phyloP scores from a whole-genome alignment of 345 rosid species.

The Draba incana region DNA sequence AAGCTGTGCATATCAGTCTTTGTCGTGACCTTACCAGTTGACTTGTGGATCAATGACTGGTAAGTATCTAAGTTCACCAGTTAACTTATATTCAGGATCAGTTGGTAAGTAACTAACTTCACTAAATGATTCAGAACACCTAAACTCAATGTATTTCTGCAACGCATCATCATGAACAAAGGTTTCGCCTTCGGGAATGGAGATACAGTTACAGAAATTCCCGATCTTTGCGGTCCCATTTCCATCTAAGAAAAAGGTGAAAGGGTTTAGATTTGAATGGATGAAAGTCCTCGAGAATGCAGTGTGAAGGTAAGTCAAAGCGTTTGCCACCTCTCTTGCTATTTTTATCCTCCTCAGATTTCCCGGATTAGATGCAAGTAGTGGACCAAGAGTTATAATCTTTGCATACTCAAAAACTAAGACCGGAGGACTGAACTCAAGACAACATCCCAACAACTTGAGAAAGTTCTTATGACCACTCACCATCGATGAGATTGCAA shows the following conservation, averaged over 20 bases:
- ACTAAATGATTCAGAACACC: too few species aligned
- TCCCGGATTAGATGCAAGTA: not conserved
- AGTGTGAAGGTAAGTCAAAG: conserved; percentile 38
- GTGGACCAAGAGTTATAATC: conserved; percentile 37
- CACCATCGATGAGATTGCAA: conserved; percentile 36
- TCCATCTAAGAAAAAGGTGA: too few species aligned
- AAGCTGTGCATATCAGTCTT: conserved; percentile 37
- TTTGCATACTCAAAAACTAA: conserved; percentile 37
- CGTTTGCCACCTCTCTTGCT: conserved; percentile 33
- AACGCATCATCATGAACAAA: too few species aligned
- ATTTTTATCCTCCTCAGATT: conserved; percentile 28
- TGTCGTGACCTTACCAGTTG: conserved; percentile 32
- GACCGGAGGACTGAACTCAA: conserved; percentile 34
- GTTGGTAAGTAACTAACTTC: too few species aligned
- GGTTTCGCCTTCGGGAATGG: too few species aligned
- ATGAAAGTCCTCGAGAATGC: too few species aligned
- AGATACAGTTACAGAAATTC: too few species aligned
- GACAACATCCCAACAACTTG: conserved; percentile 36
- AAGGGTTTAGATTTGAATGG: too few species aligned
- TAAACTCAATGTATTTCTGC: too few species aligned
- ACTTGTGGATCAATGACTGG: conserved; percentile 26
- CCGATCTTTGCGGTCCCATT: too few species aligned
- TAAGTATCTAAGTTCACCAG: too few species aligned
- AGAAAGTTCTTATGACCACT: conserved; percentile 39
- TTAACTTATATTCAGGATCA: too few species aligned